Evolutionary conservation across 257 asterid genomes (phyloP).

Genomic region (Forsythia viridissima): DNA sequence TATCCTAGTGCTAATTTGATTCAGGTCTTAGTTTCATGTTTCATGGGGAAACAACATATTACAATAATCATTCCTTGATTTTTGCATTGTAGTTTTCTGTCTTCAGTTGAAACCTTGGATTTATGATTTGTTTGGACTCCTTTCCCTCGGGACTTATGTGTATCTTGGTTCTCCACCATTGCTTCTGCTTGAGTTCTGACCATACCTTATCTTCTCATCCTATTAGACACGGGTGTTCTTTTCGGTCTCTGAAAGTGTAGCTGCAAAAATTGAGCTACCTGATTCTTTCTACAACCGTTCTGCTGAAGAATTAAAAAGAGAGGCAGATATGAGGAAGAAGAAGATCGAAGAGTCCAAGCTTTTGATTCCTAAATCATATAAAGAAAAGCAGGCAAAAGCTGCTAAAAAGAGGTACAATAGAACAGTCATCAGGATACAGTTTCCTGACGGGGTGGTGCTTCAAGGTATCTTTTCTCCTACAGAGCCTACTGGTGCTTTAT

Average conservation of each 20-base stretch:
- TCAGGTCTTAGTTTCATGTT: neutral
- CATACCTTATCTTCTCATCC: conserved; percentile 6
- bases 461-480: conserved; percentile 82
- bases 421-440: conserved; percentile 78
- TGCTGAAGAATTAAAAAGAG: conserved; percentile 75
- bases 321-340: conserved; percentile 71
- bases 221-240: conserved; percentile 78
- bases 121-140: neutral
- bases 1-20: neutral
- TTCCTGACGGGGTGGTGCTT: conserved; percentile 92
- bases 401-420: conserved; percentile 63
- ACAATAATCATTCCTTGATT: neutral
- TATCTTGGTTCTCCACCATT: neutral
- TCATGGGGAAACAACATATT: neutral
- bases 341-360: conserved; percentile 84
- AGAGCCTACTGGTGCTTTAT: conserved; percentile 69
- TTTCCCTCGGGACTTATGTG: neutral
- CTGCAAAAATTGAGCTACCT: conserved; percentile 82
- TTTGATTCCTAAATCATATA: conserved; percentile 84
- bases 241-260: conserved; percentile 81
- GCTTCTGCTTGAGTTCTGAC: conserved; percentile 16
- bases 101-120: neutral
- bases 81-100: neutral
- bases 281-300: conserved; percentile 78
- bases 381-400: conserved; percentile 87